Conservation (phyloP, 768 basidiomycete genomes). For the Lentinula aciculospora region DNA sequence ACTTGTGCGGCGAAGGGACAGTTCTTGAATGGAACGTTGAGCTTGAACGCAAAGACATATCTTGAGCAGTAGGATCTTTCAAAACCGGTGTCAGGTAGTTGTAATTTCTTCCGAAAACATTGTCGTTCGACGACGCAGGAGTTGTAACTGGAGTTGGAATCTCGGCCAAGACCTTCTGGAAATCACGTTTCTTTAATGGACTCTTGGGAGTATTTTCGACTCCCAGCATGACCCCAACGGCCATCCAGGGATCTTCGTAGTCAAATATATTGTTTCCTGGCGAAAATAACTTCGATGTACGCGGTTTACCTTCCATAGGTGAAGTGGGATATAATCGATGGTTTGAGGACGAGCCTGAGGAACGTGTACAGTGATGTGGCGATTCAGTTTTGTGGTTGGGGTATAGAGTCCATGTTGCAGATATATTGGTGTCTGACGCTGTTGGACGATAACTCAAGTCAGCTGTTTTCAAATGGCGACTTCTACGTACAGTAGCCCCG, state of each 20-base stretch:
- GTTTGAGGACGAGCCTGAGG: neutral
- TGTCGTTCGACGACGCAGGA: neutral
- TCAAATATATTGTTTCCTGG: constrained; percentile 28
- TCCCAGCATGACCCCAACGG: constrained; percentile 37
- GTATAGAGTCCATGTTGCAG: neutral
- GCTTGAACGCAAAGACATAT: neutral
- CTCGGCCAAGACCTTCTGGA: neutral
- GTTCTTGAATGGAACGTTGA: neutral
- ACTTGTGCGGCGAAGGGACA: too few relatives aligned
- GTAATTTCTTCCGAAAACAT: neutral
- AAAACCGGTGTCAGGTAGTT: neutral
- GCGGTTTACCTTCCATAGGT: neutral
- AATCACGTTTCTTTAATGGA: constrained; percentile 5
- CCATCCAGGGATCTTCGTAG: constrained; percentile 38
- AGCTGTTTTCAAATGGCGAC: neutral
- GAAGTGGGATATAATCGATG: neutral
- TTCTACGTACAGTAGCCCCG: neutral
- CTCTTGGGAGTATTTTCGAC: neutral
- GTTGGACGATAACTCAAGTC: neutral
- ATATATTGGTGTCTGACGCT: neutral
- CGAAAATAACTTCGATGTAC: neutral
- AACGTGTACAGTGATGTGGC: neutral
- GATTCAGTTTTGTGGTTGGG: neutral
- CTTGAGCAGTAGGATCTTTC: neutral
- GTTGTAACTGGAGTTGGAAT: constrained; percentile 1